These are phyloP conservation scores for Trametes gibbosa DNA, from an alignment of 768 basidiomycete genomes.

Conservation along the genomic window DNA sequence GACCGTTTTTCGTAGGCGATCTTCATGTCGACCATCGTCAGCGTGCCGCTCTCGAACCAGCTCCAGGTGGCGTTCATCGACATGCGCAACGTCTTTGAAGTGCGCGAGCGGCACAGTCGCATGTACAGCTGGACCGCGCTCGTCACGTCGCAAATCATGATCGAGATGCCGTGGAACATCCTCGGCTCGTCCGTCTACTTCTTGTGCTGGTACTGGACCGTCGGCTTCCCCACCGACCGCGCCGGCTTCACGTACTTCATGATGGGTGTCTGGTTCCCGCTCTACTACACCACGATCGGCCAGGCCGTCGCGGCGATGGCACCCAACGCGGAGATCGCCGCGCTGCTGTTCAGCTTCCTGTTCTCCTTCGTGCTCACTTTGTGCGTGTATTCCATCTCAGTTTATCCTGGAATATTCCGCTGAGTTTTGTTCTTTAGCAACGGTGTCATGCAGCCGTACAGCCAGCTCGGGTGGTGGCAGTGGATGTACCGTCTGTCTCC, in stretches of 20 bases:
- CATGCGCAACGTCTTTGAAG: slow-evolving; percentile 38
- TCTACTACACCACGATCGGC: slow-evolving; percentile 44
- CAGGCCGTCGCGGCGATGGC: slow-evolving; percentile 42
- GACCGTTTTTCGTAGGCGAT: slow-evolving; percentile 26
- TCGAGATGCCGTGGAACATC: slow-evolving; percentile 46
- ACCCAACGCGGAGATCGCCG: slow-evolving; percentile 40
- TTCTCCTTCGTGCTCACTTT: slow-evolving; percentile 44
- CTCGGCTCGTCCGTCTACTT: slow-evolving; percentile 40
- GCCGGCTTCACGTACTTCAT: slow-evolving; percentile 41
- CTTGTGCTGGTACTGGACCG: slow-evolving; percentile 49
- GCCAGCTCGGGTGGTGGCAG: slow-evolving; percentile 42
- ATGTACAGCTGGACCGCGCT: slow-evolving; percentile 43
- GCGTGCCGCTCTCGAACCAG: slow-evolving; percentile 39
- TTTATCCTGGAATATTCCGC: background rate
- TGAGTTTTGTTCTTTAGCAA: slow-evolving; percentile 29
- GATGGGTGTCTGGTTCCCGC: slow-evolving; percentile 36
- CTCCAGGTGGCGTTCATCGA: slow-evolving; percentile 41
- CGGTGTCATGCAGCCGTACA: slow-evolving; percentile 47
- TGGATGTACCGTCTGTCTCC: slow-evolving; percentile 41
- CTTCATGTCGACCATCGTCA: slow-evolving; percentile 34
- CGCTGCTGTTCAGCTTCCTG: slow-evolving; percentile 36
- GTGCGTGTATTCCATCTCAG: slow-evolving; percentile 26
- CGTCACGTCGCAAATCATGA: slow-evolving; percentile 34
- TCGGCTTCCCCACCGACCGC: slow-evolving; percentile 37
- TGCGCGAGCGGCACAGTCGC: slow-evolving; percentile 40